Conservation (phyloP, 768 basidiomycete species). For the Ramaria sp. region DNA sequence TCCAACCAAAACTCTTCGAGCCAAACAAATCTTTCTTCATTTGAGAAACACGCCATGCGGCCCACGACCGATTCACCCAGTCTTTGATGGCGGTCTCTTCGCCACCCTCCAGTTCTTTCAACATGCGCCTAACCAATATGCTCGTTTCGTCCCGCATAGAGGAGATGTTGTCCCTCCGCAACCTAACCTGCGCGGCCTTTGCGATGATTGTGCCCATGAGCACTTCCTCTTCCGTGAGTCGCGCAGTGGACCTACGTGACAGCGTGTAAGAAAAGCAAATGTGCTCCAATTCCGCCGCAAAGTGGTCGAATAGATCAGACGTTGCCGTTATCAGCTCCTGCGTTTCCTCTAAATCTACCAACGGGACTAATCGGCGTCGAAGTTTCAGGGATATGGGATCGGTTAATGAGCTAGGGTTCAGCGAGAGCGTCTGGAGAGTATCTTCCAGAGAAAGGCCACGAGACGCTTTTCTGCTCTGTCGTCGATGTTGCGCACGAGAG, state of each 20-base stretch:
- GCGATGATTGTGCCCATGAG: constrained; percentile 56
- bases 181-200: constrained; percentile 46
- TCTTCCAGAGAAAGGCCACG: constrained; percentile 17
- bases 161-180: constrained; percentile 38
- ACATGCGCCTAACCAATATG: constrained; percentile 37
- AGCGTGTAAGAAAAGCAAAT: constrained; percentile 39
- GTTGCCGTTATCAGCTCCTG: neutral
- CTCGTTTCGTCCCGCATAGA: constrained; percentile 47
- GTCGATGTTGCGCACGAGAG: constrained; percentile 17
- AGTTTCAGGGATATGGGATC: neutral
- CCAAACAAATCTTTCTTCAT: constrained; percentile 32
- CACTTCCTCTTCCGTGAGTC: constrained; percentile 53
- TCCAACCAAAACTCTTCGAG: constrained; percentile 50
- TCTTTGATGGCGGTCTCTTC: constrained; percentile 27
- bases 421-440: constrained; percentile 25
- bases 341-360: constrained; percentile 4
- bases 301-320: constrained; percentile 21
- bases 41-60: constrained; percentile 41
- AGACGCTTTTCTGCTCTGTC: constrained; percentile 10
- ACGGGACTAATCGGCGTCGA: constrained; percentile 16
- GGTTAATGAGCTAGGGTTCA: constrained; percentile 17
- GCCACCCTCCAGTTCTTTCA: constrained; percentile 39
- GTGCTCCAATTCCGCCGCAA: constrained; percentile 33
- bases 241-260: constrained; percentile 28
- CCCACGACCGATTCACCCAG: too few species aligned